phyloP scores from a whole-genome alignment of 106 monocot genomes.

The Allium cepa region DNA sequence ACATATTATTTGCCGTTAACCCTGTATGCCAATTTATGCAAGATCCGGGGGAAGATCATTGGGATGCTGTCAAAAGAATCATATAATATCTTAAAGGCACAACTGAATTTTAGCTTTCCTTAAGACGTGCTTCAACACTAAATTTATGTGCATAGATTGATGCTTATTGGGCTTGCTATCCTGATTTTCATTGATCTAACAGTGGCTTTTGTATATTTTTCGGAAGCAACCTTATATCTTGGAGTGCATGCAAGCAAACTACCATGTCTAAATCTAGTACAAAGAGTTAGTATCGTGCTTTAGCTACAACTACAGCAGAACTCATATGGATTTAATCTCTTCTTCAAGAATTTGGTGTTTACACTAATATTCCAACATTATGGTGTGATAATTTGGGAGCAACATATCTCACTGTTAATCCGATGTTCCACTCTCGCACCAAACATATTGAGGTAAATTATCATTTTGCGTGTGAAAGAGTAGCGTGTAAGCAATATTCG shows the following conservation, averaged over 20 bases:
- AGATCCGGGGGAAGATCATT: not conserved
- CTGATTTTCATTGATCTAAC: not conserved
- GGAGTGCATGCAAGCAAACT: not conserved
- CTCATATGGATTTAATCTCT: not conserved
- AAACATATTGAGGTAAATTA: not conserved
- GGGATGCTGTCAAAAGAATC: slow-evolving; percentile 6
- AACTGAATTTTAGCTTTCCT: not conserved
- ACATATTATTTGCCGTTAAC: slow-evolving; percentile 8
- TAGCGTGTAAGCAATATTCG: too few species aligned
- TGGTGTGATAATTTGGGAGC: not conserved
- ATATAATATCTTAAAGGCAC: slow-evolving; percentile 3
- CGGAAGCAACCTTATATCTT: not conserved
- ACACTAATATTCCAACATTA: not conserved
- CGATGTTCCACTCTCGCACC: not conserved
- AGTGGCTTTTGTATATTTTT: not conserved
- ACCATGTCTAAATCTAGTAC: not conserved
- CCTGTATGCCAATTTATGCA: slow-evolving; percentile 4
- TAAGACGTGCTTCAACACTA: not conserved
- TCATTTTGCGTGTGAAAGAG: not conserved
- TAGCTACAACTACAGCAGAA: not conserved
- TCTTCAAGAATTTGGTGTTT: not conserved
- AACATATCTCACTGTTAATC: not conserved
- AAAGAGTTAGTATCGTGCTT: not conserved
- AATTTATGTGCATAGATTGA: not conserved
- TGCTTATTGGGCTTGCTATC: not conserved